Percentiles rank a stretch among this genome's conserved stretches.
phyloP scores from a whole-genome alignment of 2,329 filamentous ascomycete species.

The Colletotrichum lupini region DNA sequence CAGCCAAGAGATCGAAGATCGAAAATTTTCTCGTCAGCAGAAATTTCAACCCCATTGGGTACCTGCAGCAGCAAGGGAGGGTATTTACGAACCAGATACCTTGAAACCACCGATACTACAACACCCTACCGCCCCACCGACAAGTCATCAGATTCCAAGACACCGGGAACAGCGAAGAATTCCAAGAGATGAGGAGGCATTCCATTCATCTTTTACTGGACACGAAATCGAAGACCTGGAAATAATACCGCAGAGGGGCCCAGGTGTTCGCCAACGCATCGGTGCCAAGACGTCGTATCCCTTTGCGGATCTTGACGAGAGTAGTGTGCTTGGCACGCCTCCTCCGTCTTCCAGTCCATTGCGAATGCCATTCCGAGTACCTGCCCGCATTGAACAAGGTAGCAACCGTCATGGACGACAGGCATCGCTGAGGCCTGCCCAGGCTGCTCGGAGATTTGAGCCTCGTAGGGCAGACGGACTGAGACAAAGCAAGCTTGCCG shows the following conservation, averaged over 20 bases:
- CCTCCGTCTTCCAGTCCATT: conserved; percentile 23
- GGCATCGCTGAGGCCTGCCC: background rate
- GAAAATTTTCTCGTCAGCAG: background rate
- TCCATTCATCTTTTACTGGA: background rate
- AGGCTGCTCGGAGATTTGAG: background rate
- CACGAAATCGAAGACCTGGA: conserved; percentile 7
- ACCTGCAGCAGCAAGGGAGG: conserved; percentile 1
- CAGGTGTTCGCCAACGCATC: background rate
- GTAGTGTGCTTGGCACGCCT: conserved; percentile 13
- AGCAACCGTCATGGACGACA: background rate
- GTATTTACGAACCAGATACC: background rate
- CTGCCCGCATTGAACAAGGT: background rate
- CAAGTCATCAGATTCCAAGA: background rate
- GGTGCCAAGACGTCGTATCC: conserved; percentile 3
- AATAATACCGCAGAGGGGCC: background rate
- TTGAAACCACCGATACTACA: background rate
- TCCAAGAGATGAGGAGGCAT: conserved; percentile 20
- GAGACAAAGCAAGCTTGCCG: conserved; percentile 5
- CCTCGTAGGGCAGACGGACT: background rate
- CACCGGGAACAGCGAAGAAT: conserved; percentile 6
- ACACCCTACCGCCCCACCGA: background rate
- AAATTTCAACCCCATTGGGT: background rate
- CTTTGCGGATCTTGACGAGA: background rate
- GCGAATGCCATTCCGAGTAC: conserved; percentile 7
- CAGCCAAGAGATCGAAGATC: background rate